Base-by-base conservation (phyloP, 805 yeast species). In the Hanseniaspora occidentalis region DNA sequence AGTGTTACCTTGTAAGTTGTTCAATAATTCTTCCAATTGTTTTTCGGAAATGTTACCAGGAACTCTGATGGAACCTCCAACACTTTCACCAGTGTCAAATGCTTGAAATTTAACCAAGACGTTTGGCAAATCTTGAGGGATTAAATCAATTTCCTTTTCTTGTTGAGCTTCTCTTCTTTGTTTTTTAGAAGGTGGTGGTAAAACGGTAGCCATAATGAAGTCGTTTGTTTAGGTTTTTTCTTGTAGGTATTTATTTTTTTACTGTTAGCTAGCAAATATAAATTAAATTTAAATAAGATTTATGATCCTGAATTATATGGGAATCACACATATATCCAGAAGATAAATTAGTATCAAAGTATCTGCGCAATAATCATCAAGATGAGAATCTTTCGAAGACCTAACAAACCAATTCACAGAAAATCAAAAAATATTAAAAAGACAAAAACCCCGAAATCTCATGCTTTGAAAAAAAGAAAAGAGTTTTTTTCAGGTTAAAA, bases 121-220 rank as follows among this genome's bases (percentile, higher is more conserved):
- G 65, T 85, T 77, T 19, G 96, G 96, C 18, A 88, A 61, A 53
- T 84, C 89, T 1, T 57, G 66, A 2, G 96, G 96, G 14, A 81
- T 64, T 9, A 82, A 58, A 39, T 75, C 79, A 21, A 82, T 79
- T 39, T 82, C 89, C 42, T 79, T 75, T 7, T 84, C 83, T 56
- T 74, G 69, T 57, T 86, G 96, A 4, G 94, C 94, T 46, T 71
- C 83, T 56, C 77, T 75, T 60, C 72, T 83, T 57, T 84, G 95
- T 55, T 77, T 84, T 60, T 92, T 89, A 1, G 95, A 80, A 17
- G 84, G 94, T 31, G 96, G 97, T 20, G 98, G 98, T 36, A 92
- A 60, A 35, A 84, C 67, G 1, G 97, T 92, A 39, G 97, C 92
- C 97, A 89, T 88, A 31, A 6, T 44, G 10, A 13, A 6, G 29